These are phyloP conservation scores for Chaetomiaceae sp. DNA, from an alignment of 2,329 filamentous ascomycete genomes.

Conservation along the genomic window DNA sequence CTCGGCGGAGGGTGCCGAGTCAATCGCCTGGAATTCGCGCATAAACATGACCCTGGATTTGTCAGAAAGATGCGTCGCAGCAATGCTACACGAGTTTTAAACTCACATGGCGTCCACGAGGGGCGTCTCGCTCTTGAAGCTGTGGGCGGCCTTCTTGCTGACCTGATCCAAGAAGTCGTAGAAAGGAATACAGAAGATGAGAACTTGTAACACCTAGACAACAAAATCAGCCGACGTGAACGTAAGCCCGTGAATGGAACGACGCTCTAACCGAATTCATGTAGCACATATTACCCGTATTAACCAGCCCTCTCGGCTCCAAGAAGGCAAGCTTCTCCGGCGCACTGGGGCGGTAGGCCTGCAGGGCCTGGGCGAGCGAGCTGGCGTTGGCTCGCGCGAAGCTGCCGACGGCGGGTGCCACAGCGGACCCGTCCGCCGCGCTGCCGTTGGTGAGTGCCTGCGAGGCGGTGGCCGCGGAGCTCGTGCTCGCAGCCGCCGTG, in stretches of 20 bases:
- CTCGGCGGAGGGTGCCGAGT: slow-evolving; percentile 68
- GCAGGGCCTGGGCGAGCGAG: slow-evolving; percentile 71
- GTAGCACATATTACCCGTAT: slow-evolving; percentile 99
- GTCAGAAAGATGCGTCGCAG: slow-evolving; percentile 13
- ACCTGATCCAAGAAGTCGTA: slow-evolving; percentile 89
- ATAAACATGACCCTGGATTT: slow-evolving; percentile 82
- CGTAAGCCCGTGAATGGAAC: slow-evolving; percentile 13
- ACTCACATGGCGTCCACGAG: slow-evolving; percentile 87
- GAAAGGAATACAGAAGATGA: slow-evolving; percentile 90
- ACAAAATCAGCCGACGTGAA: slow-evolving; percentile 42
- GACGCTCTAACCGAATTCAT: slow-evolving; percentile 86
- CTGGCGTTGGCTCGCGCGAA: slow-evolving; percentile 43
- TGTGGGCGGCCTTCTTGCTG: slow-evolving; percentile 74
- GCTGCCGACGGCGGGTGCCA: slow-evolving; percentile 27
- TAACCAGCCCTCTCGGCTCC: slow-evolving; percentile 87
- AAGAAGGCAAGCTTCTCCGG: slow-evolving; percentile 70
- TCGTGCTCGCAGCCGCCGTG: slow-evolving; percentile 21
- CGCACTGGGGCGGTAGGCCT: slow-evolving; percentile 61
- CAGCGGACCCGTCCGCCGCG: slow-evolving; percentile 16
- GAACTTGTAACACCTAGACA: slow-evolving; percentile 93
- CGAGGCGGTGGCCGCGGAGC: slow-evolving; percentile 19
- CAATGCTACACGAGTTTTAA: neutral
- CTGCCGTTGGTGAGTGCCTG: slow-evolving; percentile 24
- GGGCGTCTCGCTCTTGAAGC: slow-evolving; percentile 92
- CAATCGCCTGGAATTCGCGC: slow-evolving; percentile 82